These are phyloP conservation scores for Coemansia sp. DNA, from an alignment of 192 early-diverging fungal genomes.

Conservation along the genomic window DNA sequence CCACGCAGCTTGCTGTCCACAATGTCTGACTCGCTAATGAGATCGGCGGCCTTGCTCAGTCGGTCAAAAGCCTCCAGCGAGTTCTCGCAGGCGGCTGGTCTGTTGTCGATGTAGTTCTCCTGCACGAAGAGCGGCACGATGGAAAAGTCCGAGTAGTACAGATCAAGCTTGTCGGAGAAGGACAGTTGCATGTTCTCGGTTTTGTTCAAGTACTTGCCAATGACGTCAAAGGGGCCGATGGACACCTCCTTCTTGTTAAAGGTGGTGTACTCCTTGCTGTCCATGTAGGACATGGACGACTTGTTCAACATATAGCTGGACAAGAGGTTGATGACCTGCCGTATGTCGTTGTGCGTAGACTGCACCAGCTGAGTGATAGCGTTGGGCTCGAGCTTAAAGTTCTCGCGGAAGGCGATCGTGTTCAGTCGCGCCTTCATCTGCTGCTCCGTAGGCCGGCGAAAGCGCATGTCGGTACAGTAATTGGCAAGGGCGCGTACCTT, in stretches of 20 bases:
- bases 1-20: constrained; percentile 77
- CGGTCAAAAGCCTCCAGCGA: constrained; percentile 56
- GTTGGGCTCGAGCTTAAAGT: constrained; percentile 71
- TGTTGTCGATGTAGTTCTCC: constrained; percentile 85
- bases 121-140: constrained; percentile 93
- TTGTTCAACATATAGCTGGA: constrained; percentile 82
- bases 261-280: constrained; percentile 61
- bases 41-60: constrained; percentile 81
- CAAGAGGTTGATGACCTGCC: constrained; percentile 93
- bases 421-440: constrained; percentile 75
- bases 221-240: constrained; percentile 75
- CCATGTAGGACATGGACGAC: constrained; percentile 72
- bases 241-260: constrained; percentile 63
- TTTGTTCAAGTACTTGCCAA: constrained; percentile 60
- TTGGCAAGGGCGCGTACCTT: constrained; percentile 85
- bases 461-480: constrained; percentile 81
- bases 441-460: constrained; percentile 69
- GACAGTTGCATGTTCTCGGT: constrained; percentile 48
- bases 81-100: constrained; percentile 54
- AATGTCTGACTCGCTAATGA: constrained; percentile 80
- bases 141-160: constrained; percentile 89
- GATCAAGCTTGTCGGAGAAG: constrained; percentile 78
- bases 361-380: constrained; percentile 79
- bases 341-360: constrained; percentile 86
- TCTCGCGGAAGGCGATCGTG: constrained; percentile 78